phyloP scores from a whole-genome alignment of 2,329 filamentous ascomycete species.

The Scedosporium minutisporum region DNA sequence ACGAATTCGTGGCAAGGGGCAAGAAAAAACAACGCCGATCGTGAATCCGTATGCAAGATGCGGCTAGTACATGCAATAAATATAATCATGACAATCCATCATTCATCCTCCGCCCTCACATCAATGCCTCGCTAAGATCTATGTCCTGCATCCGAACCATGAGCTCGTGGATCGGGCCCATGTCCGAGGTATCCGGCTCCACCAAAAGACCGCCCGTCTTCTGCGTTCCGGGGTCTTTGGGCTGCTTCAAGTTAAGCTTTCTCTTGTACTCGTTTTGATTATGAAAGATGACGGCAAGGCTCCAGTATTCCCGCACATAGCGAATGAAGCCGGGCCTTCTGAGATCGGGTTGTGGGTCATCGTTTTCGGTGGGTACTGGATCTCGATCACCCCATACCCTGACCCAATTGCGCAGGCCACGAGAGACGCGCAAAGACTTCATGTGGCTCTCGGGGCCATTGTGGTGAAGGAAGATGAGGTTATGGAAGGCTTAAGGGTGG shows the following conservation, averaged over 20 bases:
- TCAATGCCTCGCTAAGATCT: not conserved
- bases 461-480: not conserved
- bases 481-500: not conserved
- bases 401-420: not conserved
- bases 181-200: not conserved
- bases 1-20: too few relatives aligned
- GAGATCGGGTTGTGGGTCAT: not conserved
- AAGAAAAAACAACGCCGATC: too few relatives aligned
- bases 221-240: not conserved
- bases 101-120: not conserved
- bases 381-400: not conserved
- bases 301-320: not conserved
- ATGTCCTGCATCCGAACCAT: not conserved
- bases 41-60: too few relatives aligned
- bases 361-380: not conserved
- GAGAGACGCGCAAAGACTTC: not conserved
- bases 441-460: not conserved
- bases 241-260: not conserved
- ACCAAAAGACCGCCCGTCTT: not conserved
- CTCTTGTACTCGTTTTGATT: not conserved
- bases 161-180: not conserved
- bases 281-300: not conserved
- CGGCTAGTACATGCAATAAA: too few relatives aligned
- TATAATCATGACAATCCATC: too few relatives aligned
- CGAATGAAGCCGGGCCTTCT: not conserved